Evolutionary conservation across 2,329 filamentous ascomycete species (phyloP).

Genomic region (Verticillium zaregamsianum): DNA sequence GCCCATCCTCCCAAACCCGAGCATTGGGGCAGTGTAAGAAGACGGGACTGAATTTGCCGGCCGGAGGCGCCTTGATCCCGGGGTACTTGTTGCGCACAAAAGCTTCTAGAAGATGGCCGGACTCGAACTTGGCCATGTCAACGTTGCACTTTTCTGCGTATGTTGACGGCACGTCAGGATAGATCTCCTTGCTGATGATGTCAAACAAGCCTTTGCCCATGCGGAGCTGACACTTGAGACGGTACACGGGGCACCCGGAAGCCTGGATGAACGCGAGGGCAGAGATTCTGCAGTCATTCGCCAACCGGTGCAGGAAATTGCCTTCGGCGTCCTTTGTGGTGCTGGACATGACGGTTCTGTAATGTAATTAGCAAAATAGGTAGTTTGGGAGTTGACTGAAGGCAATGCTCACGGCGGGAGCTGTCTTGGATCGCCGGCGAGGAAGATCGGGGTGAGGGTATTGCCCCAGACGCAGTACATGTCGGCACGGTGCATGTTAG

Average conservation of each 20-base stretch:
- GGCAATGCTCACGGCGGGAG: conserved; percentile 4
- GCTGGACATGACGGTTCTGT: not conserved
- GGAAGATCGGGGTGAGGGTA: conserved; percentile 13
- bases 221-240: conserved; percentile 14
- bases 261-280: conserved; percentile 9
- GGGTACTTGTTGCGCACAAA: not conserved
- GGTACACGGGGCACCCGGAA: conserved; percentile 11
- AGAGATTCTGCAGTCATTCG: conserved; percentile 7
- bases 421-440: conserved; percentile 16
- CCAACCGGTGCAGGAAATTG: conserved; percentile 9
- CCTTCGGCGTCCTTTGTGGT: not conserved
- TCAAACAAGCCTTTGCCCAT: conserved; percentile 17
- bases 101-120: not conserved
- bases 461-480: conserved; percentile 19
- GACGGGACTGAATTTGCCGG: conserved; percentile 7
- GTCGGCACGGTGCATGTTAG: conserved; percentile 15
- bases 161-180: conserved; percentile 6
- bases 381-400: too few relatives aligned
- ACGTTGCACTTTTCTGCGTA: conserved; percentile 8
- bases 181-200: conserved; percentile 8
- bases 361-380: not conserved
- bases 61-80: not conserved
- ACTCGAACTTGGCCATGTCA: not conserved
- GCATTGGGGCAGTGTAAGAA: conserved; percentile 16
- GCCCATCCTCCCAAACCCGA: not conserved